Percentiles rank a stretch among this genome's conserved stretches.
These are phyloP conservation scores for Isabelozyma heimii DNA, from an alignment of 805 yeast species.

Conservation along the genomic window DNA sequence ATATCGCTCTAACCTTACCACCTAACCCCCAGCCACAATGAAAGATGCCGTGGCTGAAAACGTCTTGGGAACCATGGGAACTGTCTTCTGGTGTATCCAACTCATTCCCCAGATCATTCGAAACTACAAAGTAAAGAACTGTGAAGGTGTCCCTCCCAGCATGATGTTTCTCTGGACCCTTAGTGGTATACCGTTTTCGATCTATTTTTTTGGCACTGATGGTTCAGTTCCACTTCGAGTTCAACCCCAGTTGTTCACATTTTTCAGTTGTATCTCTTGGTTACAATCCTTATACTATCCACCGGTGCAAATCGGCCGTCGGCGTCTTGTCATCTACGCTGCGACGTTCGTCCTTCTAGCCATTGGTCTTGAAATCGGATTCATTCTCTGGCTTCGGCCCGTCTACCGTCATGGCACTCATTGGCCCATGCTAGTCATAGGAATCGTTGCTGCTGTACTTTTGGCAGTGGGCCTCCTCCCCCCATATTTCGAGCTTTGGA, in stretches of 20 bases:
- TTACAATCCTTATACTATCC: constrained; percentile 64
- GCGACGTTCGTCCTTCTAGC: constrained; percentile 40
- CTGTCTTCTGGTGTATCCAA: constrained; percentile 91
- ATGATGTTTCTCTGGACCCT: constrained; percentile 83
- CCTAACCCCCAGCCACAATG: constrained; percentile 14
- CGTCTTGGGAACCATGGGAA: constrained; percentile 83
- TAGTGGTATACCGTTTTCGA: constrained; percentile 79
- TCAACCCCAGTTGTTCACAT: constrained; percentile 83
- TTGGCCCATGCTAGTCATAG: constrained; percentile 83
- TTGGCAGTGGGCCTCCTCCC: constrained; percentile 80
- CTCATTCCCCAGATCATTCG: constrained; percentile 78
- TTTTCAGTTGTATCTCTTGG: constrained; percentile 68
- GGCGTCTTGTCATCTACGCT: constrained; percentile 34
- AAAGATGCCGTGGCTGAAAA: constrained; percentile 53
- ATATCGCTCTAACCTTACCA: background rate
- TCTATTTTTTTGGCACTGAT: constrained; percentile 72
- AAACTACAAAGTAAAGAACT: constrained; percentile 72
- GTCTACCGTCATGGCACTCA: constrained; percentile 45
- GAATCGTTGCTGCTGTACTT: constrained; percentile 73
- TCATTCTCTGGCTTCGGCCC: constrained; percentile 67
- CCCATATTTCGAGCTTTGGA: constrained; percentile 81
- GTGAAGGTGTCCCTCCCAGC: constrained; percentile 82
- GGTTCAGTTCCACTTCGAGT: constrained; percentile 76
- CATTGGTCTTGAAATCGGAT: constrained; percentile 66
- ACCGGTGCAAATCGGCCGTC: constrained; percentile 45